Conservation (phyloP, 495 filamentous ascomycete genomes). For the Penicillium odoratum region DNA sequence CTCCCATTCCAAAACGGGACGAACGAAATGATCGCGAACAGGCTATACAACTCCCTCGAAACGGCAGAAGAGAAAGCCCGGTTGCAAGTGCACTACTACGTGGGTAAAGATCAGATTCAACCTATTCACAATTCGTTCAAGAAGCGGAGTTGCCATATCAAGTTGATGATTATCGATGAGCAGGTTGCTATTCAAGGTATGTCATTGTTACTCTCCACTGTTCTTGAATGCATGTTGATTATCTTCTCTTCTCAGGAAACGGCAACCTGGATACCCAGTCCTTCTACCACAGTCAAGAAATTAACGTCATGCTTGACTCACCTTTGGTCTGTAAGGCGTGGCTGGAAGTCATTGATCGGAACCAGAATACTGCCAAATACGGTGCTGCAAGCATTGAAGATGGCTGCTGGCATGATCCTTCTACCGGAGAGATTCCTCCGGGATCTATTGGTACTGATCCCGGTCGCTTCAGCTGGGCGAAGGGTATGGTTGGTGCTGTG, state of each 20-base stretch:
- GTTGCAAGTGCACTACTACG: conserved; percentile 65
- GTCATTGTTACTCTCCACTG: not conserved
- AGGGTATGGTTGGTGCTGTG: conserved; percentile 61
- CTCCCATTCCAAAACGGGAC: conserved; percentile 74
- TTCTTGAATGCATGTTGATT: not conserved
- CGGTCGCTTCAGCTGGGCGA: conserved; percentile 60
- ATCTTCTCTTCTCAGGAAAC: conserved; percentile 44
- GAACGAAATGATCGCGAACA: conserved; percentile 67
- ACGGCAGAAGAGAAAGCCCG: conserved; percentile 42
- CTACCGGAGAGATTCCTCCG: conserved; percentile 52
- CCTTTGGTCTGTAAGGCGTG: conserved; percentile 58
- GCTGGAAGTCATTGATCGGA: conserved; percentile 60
- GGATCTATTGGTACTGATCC: conserved; percentile 61
- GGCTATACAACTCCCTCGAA: conserved; percentile 52
- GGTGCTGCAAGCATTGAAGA: conserved; percentile 57
- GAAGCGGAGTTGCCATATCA: conserved; percentile 69
- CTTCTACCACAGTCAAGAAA: conserved; percentile 75
- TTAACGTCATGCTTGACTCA: conserved; percentile 72
- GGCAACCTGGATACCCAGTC: conserved; percentile 83
- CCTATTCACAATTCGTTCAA: conserved; percentile 65
- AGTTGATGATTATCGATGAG: conserved; percentile 72
- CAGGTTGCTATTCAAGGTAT: conserved; percentile 60
- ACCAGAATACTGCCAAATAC: conserved; percentile 69
- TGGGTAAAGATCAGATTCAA: conserved; percentile 66
- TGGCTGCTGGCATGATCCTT: conserved; percentile 51